These are phyloP conservation scores for Plasmodium gallinaceum DNA, from an alignment of 169 alveolate genomes.

Conservation along the genomic window DNA sequence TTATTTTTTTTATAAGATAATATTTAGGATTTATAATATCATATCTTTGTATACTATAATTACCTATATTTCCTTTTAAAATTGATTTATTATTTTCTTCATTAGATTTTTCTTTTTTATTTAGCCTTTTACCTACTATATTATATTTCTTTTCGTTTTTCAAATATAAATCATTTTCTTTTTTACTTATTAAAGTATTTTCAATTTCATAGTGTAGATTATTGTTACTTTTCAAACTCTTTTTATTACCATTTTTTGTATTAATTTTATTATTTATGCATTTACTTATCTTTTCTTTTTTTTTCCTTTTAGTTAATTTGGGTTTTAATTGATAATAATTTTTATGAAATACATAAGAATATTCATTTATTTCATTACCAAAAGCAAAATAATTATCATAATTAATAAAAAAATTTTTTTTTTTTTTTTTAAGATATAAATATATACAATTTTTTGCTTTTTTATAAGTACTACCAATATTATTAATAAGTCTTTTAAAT, in stretches of 20 bases:
- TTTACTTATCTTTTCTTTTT: neutral
- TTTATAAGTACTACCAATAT: neutral
- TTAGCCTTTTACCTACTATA: neutral
- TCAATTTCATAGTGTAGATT: no score
- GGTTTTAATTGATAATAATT: neutral
- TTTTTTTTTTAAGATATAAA: neutral
- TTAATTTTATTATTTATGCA: no score
- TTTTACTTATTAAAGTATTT: neutral
- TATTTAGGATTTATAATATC: conserved; percentile 27
- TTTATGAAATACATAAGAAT: neutral
- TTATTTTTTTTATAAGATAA: conserved; percentile 59
- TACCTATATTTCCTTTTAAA: neutral
- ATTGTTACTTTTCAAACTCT: no score
- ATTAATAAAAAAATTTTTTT: neutral
- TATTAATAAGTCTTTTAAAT: neutral
- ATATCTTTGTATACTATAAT: neutral
- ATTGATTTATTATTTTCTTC: neutral
- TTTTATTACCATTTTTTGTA: no score
- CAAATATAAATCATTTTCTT: no score
- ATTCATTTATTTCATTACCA: conserved; percentile 7
- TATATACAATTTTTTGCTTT: neutral
- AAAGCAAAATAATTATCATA: neutral
- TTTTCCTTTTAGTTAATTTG: neutral
- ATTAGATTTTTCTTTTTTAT: neutral
- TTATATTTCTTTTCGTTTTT: no score